Evolutionary conservation across 1,284 basidiomycete species (phyloP).

Genomic region (Ganoderma lingzhi): DNA sequence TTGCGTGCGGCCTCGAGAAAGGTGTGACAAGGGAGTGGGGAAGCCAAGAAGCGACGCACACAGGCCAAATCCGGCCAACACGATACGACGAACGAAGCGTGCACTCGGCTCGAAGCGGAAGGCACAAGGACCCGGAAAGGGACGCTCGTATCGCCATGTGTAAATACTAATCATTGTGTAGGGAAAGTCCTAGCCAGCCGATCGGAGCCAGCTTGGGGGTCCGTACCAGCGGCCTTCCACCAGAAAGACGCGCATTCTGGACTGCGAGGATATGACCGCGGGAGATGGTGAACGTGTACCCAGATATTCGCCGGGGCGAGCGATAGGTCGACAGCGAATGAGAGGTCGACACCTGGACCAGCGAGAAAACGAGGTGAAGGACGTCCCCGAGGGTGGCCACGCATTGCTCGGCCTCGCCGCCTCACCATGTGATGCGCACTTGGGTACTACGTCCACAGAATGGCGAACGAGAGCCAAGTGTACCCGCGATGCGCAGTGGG

Average conservation of each 20-base stretch:
- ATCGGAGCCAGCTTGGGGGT: constrained; percentile 26
- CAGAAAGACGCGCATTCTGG: constrained; percentile 22
- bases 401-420: constrained; percentile 2
- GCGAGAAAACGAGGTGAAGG: constrained; percentile 17
- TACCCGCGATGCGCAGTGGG: constrained; percentile 17
- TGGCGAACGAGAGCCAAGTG: constrained; percentile 8
- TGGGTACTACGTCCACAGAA: neutral
- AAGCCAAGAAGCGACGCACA: constrained; percentile 15
- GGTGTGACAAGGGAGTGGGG: constrained; percentile 12
- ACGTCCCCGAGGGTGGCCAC: constrained; percentile 4
- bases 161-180: constrained; percentile 30
- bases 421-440: constrained; percentile 12
- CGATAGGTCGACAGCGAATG: neutral
- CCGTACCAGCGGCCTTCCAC: constrained; percentile 21
- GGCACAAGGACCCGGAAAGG: constrained; percentile 3
- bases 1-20: constrained; percentile 5
- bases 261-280: constrained; percentile 14
- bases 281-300: constrained; percentile 5
- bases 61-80: constrained; percentile 3
- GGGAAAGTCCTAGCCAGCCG: constrained; percentile 27
- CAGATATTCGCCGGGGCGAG: constrained; percentile 2
- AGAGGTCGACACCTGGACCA: constrained; percentile 3
- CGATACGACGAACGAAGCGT: constrained; percentile 21
- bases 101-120: constrained; percentile 6
- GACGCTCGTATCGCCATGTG: constrained; percentile 22